These are phyloP conservation scores for Calycina herbarum DNA, from an alignment of 2,329 filamentous ascomycete species.

Conservation along the genomic window DNA sequence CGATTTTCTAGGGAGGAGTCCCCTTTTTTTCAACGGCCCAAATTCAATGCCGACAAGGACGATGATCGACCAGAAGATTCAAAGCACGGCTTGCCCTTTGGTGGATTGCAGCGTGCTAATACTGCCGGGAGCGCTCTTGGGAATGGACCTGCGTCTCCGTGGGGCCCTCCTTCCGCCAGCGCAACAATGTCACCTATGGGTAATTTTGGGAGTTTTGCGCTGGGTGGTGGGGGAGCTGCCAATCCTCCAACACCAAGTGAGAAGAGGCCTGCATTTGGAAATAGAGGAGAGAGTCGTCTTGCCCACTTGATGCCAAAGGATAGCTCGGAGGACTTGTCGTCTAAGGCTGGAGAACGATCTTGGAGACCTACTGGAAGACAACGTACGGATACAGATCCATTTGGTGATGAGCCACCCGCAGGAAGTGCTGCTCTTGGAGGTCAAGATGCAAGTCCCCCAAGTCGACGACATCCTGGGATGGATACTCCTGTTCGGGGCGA, in stretches of 20 bases:
- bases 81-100: slow-evolving; percentile 42
- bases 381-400: slow-evolving; percentile 74
- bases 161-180: slow-evolving; percentile 49
- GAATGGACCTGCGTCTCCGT: slow-evolving; percentile 48
- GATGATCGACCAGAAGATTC: slow-evolving; percentile 54
- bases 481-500: slow-evolving; percentile 44
- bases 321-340: slow-evolving; percentile 62
- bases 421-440: slow-evolving; percentile 74
- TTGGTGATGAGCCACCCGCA: slow-evolving; percentile 63
- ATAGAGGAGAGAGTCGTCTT: slow-evolving; percentile 76
- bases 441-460: slow-evolving; percentile 64
- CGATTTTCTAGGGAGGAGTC: slow-evolving; percentile 64
- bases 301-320: slow-evolving; percentile 83
- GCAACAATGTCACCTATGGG: slow-evolving; percentile 73
- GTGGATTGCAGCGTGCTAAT: slow-evolving; percentile 54
- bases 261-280: slow-evolving; percentile 69
- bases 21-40: slow-evolving; percentile 58
- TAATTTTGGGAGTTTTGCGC: slow-evolving; percentile 86
- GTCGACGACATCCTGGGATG: slow-evolving; percentile 45
- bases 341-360: slow-evolving; percentile 53
- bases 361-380: slow-evolving; percentile 56
- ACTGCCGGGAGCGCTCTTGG: slow-evolving; percentile 48
- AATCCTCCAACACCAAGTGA: slow-evolving; percentile 60
- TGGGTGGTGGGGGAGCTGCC: slow-evolving; percentile 50
- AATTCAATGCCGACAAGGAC: slow-evolving; percentile 55